Evolutionary conservation across 2,329 filamentous ascomycete species (phyloP).

Genomic region (Dactylonectria estremocensis): DNA sequence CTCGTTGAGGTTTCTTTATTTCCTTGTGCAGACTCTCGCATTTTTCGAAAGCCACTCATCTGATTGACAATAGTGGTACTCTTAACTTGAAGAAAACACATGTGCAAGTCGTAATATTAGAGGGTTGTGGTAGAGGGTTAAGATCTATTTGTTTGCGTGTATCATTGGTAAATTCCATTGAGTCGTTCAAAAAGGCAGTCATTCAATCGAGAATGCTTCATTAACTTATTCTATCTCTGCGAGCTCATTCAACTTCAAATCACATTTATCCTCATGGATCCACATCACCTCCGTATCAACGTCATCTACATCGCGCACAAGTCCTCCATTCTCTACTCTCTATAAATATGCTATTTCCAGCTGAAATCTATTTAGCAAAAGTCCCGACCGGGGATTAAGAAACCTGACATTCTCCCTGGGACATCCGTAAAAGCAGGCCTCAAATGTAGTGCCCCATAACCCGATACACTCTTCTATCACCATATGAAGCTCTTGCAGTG

Average conservation of each 20-base stretch:
- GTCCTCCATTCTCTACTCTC: neutral
- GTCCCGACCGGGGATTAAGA: slow-evolving; percentile 28
- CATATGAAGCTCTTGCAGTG: slow-evolving; percentile 30
- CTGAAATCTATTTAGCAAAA: slow-evolving; percentile 26
- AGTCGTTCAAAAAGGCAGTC: neutral
- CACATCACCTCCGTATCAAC: slow-evolving; percentile 25
- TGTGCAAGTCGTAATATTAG: neutral
- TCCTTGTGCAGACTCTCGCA: too few species aligned
- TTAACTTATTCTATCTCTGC: slow-evolving; percentile 12
- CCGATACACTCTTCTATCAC: slow-evolving; percentile 15
- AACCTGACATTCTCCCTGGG: slow-evolving; percentile 32
- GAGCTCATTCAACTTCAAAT: slow-evolving; percentile 6
- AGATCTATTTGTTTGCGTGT: slow-evolving; percentile 7
- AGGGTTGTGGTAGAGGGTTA: slow-evolving; percentile 8
- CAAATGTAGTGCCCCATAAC: slow-evolving; percentile 14
- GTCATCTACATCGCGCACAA: slow-evolving; percentile 25
- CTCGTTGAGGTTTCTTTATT: too few species aligned
- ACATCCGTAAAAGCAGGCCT: slow-evolving; percentile 23
- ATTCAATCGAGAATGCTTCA: neutral
- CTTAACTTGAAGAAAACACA: too few species aligned
- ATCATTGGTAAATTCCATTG: slow-evolving; percentile 8
- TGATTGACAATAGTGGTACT: too few species aligned
- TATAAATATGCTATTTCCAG: slow-evolving; percentile 21
- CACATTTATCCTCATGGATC: neutral
- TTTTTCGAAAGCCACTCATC: too few species aligned